A percentile compares a stretch with the other conserved stretches of the same genome.
phyloP scores from a whole-genome alignment of 2,329 filamentous ascomycete species.

The Stachybotrys echinatus region DNA sequence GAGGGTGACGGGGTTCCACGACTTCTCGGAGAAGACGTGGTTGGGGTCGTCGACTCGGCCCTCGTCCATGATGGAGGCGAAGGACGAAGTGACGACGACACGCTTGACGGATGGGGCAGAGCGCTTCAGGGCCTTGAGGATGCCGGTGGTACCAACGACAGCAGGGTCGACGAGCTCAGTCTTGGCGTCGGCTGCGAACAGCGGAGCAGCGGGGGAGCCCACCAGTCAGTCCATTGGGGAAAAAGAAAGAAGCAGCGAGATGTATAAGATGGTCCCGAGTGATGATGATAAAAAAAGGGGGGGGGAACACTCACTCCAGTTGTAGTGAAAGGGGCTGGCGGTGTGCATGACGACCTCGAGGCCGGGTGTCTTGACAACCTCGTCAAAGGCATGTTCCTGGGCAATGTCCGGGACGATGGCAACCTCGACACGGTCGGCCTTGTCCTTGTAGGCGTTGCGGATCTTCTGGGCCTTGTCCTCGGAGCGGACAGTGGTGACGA shows the following conservation, averaged over 20 bases:
- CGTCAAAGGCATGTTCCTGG: conserved; percentile 65
- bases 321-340: conserved; percentile 54
- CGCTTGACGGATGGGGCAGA: conserved; percentile 58
- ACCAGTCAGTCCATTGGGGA: no score
- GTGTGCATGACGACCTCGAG: conserved; percentile 56
- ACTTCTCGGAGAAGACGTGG: conserved; percentile 38
- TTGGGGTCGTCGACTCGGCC: conserved; percentile 27
- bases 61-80: conserved; percentile 44
- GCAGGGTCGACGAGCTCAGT: conserved; percentile 54
- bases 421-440: conserved; percentile 38
- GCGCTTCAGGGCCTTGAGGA: conserved; percentile 64
- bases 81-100: conserved; percentile 59
- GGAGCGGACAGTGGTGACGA: conserved; percentile 51
- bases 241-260: background rate
- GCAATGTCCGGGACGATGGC: conserved; percentile 75
- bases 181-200: conserved; percentile 35
- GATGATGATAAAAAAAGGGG: background rate
- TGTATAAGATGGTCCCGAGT: background rate
- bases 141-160: conserved; percentile 57
- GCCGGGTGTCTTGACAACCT: conserved; percentile 45
- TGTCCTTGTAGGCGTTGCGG: conserved; percentile 39
- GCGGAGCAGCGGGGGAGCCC: no score
- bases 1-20: conserved; percentile 49
- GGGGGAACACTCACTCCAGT: conserved; percentile 29
- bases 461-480: conserved; percentile 49